Conservation (phyloP, 2,329 filamentous ascomycete genomes). For the Metarhizium humberi region DNA sequence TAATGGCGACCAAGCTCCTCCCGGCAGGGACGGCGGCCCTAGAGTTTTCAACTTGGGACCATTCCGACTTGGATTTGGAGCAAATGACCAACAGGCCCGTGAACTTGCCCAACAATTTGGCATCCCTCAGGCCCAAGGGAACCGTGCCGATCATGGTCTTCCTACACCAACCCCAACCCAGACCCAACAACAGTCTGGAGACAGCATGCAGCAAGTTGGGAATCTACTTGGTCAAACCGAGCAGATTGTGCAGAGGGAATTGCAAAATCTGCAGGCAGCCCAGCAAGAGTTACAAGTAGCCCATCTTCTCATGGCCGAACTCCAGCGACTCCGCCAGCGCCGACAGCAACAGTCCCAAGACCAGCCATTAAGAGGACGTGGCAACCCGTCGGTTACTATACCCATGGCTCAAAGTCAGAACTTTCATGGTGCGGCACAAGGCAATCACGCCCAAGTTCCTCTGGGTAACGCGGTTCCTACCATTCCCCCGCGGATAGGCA, state of each 20-base stretch:
- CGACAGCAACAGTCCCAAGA: slow-evolving; percentile 28
- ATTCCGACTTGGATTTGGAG: slow-evolving; percentile 66
- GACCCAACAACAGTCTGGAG: slow-evolving; percentile 12
- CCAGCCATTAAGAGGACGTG: slow-evolving; percentile 11
- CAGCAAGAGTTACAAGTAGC: slow-evolving; percentile 61
- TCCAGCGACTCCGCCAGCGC: slow-evolving; percentile 52
- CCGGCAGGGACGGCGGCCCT: slow-evolving; percentile 29
- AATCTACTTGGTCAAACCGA: slow-evolving; percentile 57
- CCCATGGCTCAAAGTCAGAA: slow-evolving; percentile 10
- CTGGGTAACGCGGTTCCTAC: slow-evolving; percentile 14
- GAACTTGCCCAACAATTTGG: slow-evolving; percentile 59
- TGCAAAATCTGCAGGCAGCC: slow-evolving; percentile 50
- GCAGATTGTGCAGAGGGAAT: slow-evolving; percentile 58
- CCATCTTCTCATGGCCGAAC: slow-evolving; percentile 57
- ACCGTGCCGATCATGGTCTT: slow-evolving; percentile 10
- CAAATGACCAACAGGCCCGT: slow-evolving; percentile 56
- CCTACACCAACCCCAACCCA: slow-evolving; percentile 12
- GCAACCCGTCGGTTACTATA: slow-evolving; percentile 4
- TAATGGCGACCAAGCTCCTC: slow-evolving; percentile 11
- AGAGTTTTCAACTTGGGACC: slow-evolving; percentile 66
- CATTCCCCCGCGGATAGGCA: slow-evolving; percentile 26
- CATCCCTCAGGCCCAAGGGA: slow-evolving; percentile 22
- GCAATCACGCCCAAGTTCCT: slow-evolving; percentile 10
- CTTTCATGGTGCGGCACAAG: slow-evolving; percentile 10
- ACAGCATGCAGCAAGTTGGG: slow-evolving; percentile 38